phyloP scores from a whole-genome alignment of 768 basidiomycete genomes.

The Collybiopsis confluens region DNA sequence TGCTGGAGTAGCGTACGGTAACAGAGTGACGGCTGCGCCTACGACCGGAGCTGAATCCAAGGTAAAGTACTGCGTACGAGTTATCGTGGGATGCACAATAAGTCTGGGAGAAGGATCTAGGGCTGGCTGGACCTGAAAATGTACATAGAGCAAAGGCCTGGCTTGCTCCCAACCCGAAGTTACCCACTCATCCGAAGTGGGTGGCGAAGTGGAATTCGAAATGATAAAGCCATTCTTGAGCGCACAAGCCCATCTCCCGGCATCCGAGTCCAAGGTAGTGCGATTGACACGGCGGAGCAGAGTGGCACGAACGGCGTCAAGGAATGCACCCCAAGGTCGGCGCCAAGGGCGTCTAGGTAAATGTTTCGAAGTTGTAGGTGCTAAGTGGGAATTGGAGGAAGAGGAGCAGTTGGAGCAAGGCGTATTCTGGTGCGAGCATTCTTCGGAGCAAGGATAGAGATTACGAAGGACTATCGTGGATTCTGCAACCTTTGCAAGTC shows the following conservation, averaged over 20 bases:
- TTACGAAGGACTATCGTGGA: background rate
- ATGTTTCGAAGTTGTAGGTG: background rate
- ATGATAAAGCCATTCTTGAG: slow-evolving; percentile 56
- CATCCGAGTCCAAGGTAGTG: slow-evolving; percentile 26
- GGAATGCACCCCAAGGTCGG: slow-evolving; percentile 30
- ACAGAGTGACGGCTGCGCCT: slow-evolving; percentile 65
- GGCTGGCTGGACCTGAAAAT: slow-evolving; percentile 51
- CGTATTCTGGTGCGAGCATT: background rate
- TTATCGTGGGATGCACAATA: slow-evolving; percentile 62
- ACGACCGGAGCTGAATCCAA: slow-evolving; percentile 44
- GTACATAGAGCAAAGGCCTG: slow-evolving; percentile 59
- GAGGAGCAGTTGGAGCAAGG: slow-evolving; percentile 33
- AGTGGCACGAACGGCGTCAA: slow-evolving; percentile 57
- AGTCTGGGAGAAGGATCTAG: slow-evolving; percentile 32
- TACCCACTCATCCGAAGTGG: slow-evolving; percentile 48
- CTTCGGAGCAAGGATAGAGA: slow-evolving; percentile 6
- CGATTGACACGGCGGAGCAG: slow-evolving; percentile 52
- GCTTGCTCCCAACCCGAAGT: slow-evolving; percentile 58
- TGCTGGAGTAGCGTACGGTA: slow-evolving; percentile 73
- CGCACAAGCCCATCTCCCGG: slow-evolving; percentile 38
- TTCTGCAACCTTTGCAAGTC: background rate
- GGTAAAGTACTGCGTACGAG: slow-evolving; percentile 54
- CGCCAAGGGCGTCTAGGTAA: slow-evolving; percentile 6
- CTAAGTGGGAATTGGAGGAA: slow-evolving; percentile 33
- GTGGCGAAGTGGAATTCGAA: slow-evolving; percentile 26